Percentiles rank a stretch among this genome's conserved stretches.
phyloP scores from a whole-genome alignment of 2,329 filamentous ascomycete species.

The Saccharata proteae region DNA sequence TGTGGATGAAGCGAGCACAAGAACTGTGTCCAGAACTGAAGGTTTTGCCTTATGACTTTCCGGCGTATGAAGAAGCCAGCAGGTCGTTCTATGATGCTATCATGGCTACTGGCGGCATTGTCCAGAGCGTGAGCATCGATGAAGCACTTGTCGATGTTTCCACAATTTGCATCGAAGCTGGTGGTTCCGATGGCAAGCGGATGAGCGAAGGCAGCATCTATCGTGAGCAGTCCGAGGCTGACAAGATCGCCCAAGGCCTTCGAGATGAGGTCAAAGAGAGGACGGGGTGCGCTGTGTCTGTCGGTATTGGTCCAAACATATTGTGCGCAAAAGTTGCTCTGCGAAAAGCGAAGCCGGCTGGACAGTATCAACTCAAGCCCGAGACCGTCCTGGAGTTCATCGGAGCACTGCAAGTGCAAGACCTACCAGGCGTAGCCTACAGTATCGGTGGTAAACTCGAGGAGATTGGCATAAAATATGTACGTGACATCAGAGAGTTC shows the following conservation, averaged over 20 bases:
- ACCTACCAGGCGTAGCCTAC: constrained; percentile 83
- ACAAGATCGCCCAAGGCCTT: constrained; percentile 56
- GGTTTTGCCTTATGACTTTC: constrained; percentile 90
- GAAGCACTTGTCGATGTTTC: constrained; percentile 86
- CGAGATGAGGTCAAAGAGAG: constrained; percentile 57
- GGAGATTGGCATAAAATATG: constrained; percentile 68
- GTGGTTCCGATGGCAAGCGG: constrained; percentile 53
- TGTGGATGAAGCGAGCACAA: constrained; percentile 95
- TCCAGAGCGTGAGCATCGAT: constrained; percentile 95
- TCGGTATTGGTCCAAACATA: constrained; percentile 87
- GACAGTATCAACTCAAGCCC: constrained; percentile 78
- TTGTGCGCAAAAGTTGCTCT: constrained; percentile 83
- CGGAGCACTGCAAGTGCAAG: constrained; percentile 62
- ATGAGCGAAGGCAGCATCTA: constrained; percentile 57
- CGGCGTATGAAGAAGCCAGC: constrained; percentile 87
- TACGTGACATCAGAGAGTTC: constrained; percentile 69
- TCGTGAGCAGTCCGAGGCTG: constrained; percentile 67
- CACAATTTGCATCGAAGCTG: constrained; percentile 50
- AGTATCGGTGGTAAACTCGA: constrained; percentile 82
- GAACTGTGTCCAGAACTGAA: constrained; percentile 77
- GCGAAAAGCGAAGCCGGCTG: constrained; percentile 85
- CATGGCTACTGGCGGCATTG: constrained; percentile 62
- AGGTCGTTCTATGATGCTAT: constrained; percentile 77
- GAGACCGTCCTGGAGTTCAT: constrained; percentile 69
- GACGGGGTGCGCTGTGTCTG: constrained; percentile 78